Conservation (phyloP, 1,284 basidiomycete genomes). For the Malassezia restricta region DNA sequence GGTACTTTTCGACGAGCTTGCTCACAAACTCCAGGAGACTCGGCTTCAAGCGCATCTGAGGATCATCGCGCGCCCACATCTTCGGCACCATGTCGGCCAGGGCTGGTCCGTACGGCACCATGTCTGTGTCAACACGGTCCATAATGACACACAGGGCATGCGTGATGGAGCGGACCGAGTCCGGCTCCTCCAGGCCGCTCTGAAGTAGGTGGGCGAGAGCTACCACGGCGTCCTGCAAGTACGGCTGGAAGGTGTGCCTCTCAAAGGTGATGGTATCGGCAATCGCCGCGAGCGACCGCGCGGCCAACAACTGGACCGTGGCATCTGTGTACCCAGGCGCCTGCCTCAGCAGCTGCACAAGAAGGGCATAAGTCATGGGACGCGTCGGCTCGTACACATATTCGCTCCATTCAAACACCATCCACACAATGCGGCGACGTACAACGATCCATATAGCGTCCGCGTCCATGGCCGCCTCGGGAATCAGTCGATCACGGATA, state of each 20-base stretch:
- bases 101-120: slow-evolving; percentile 27
- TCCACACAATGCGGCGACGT: slow-evolving; percentile 29
- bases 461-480: slow-evolving; percentile 23
- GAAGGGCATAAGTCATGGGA: slow-evolving; percentile 26
- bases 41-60: slow-evolving; percentile 32
- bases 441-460: slow-evolving; percentile 33
- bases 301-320: slow-evolving; percentile 37
- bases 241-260: slow-evolving; percentile 32
- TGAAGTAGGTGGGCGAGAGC: slow-evolving; percentile 28
- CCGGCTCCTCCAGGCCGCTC: slow-evolving; percentile 32
- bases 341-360: slow-evolving; percentile 29
- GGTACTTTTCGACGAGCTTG: slow-evolving; percentile 33
- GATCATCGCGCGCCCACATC: slow-evolving; percentile 38
- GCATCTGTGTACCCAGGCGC: slow-evolving; percentile 29
- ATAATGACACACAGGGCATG: slow-evolving; percentile 35
- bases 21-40: slow-evolving; percentile 38
- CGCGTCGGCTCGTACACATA: slow-evolving; percentile 22
- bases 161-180: slow-evolving; percentile 38
- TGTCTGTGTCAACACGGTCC: slow-evolving; percentile 36
- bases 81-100: slow-evolving; percentile 32
- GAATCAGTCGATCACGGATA: slow-evolving; percentile 24
- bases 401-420: slow-evolving; percentile 42
- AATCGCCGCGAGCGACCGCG: slow-evolving; percentile 29
- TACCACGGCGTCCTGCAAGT: slow-evolving; percentile 28
- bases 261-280: slow-evolving; percentile 42